A percentile compares a stretch with the other conserved stretches of the same genome.
Evolutionary conservation across 345 rosid species (phyloP).

Genomic region (Citrus reticulata): DNA sequence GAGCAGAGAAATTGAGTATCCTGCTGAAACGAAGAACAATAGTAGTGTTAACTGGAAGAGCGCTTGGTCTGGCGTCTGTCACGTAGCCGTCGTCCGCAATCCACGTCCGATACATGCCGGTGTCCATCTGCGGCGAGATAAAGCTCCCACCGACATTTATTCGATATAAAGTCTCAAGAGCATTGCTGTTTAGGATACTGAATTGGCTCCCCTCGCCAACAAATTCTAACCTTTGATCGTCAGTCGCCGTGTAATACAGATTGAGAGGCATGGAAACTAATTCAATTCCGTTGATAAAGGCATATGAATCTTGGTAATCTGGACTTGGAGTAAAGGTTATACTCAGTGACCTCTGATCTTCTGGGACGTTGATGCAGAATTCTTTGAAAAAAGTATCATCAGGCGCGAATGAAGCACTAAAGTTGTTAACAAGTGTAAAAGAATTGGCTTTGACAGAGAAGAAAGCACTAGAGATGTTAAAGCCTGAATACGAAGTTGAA

Average conservation of each 20-base stretch:
- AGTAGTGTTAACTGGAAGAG: rapidly evolving
- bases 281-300: conserved; percentile 1
- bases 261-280: not conserved
- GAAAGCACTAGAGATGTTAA: conserved; percentile 8
- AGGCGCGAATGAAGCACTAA: not conserved
- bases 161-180: conserved; percentile 33
- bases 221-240: not conserved
- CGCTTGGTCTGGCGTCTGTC: not conserved
- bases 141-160: conserved; percentile 14
- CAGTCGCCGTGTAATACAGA: not conserved
- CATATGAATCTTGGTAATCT: not conserved
- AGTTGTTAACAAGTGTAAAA: conserved; percentile 10
- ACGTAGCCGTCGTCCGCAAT: not conserved
- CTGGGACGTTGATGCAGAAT: not conserved
- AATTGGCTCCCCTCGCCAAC: not conserved
- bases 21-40: not conserved
- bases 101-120: conserved; percentile 43
- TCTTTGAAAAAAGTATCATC: not conserved
- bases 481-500: not conserved
- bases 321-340: conserved; percentile 6
- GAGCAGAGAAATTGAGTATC: conserved; percentile 30
- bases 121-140: not conserved
- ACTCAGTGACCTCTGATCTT: not conserved
- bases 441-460: conserved; percentile 14
- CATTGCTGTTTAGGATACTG: not conserved